phyloP scores from a whole-genome alignment of 2,329 filamentous ascomycete species.

The Diaporthe vaccinii region DNA sequence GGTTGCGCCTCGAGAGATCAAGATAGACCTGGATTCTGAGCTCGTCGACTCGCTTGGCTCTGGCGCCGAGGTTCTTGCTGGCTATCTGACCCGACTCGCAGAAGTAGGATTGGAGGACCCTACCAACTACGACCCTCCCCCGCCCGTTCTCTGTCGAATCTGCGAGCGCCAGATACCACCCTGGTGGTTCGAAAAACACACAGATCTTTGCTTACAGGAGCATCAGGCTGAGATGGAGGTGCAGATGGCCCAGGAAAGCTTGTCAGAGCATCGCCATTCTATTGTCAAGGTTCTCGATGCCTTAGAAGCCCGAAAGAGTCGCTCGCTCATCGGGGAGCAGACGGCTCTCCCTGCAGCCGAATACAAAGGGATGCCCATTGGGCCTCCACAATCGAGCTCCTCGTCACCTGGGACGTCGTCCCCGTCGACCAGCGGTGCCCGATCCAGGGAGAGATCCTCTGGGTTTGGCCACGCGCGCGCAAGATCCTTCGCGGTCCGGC shows the following conservation, averaged over 20 bases:
- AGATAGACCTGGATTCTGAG: constrained; percentile 90
- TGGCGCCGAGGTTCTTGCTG: constrained; percentile 93
- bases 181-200: constrained; percentile 99
- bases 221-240: constrained; percentile 98
- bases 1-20: constrained; percentile 88
- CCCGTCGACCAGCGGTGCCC: constrained; percentile 77
- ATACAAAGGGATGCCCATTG: constrained; percentile 90
- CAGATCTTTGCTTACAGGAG: constrained; percentile 94
- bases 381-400: constrained; percentile 77
- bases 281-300: constrained; percentile 97
- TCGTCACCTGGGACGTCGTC: constrained; percentile 81
- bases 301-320: constrained; percentile 82
- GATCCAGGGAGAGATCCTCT: constrained; percentile 77
- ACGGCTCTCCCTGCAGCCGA: constrained; percentile 73
- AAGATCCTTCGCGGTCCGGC: constrained; percentile 90
- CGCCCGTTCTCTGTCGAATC: constrained; percentile 92
- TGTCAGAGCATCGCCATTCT: constrained; percentile 91
- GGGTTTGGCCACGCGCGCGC: constrained; percentile 85
- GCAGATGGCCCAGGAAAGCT: constrained; percentile 91
- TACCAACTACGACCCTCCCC: constrained; percentile 81
- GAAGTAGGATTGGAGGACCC: constrained; percentile 85
- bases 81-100: constrained; percentile 90
- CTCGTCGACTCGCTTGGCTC: constrained; percentile 95
- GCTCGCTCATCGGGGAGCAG: constrained; percentile 70
- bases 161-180: constrained; percentile 97